These are phyloP conservation scores for Bryum argenteum DNA, from an alignment of 225 moss, liverwort and hornwort genomes.

Conservation along the genomic window DNA sequence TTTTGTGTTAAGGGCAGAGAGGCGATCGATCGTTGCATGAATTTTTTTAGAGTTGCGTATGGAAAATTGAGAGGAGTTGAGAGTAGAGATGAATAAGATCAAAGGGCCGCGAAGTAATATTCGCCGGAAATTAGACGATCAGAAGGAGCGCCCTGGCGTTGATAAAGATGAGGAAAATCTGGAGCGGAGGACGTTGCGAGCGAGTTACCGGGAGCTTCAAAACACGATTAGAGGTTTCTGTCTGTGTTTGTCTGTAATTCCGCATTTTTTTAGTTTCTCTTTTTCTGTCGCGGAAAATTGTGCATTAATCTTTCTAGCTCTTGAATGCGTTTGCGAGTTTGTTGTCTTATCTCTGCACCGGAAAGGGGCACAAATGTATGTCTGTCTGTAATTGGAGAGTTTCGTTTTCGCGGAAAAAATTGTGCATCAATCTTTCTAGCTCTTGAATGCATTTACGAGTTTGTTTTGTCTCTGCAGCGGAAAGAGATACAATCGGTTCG, in stretches of 20 bases:
- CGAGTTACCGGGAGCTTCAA: constrained; percentile 52
- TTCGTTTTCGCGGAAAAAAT: neutral
- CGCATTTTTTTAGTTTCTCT: neutral
- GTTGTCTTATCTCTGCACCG: constrained; percentile 1
- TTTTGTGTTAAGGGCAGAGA: neutral
- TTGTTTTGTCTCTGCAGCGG: constrained; percentile 26
- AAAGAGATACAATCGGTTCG: constrained; percentile 42
- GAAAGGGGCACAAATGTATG: constrained; percentile 32
- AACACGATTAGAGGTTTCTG: constrained; percentile 40
- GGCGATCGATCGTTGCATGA: neutral
- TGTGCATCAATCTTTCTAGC: no score
- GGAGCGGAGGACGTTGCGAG: constrained; percentile 59
- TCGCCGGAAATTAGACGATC: constrained; percentile 28
- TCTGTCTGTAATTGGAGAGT: neutral
- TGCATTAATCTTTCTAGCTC: no score
- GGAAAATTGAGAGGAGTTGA: constrained; percentile 18
- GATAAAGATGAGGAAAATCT: constrained; percentile 26
- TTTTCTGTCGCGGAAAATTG: neutral
- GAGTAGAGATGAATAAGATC: constrained; percentile 23
- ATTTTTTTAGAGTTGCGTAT: constrained; percentile 13
- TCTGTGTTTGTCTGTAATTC: neutral
- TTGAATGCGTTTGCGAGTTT: no score
- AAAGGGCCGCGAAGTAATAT: constrained; percentile 17
- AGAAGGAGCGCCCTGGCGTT: neutral
- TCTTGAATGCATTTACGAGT: no score